Evolutionary conservation across 2,329 filamentous ascomycete genomes (phyloP).

Genomic region (Paecilomyces dactylethromorphus): DNA sequence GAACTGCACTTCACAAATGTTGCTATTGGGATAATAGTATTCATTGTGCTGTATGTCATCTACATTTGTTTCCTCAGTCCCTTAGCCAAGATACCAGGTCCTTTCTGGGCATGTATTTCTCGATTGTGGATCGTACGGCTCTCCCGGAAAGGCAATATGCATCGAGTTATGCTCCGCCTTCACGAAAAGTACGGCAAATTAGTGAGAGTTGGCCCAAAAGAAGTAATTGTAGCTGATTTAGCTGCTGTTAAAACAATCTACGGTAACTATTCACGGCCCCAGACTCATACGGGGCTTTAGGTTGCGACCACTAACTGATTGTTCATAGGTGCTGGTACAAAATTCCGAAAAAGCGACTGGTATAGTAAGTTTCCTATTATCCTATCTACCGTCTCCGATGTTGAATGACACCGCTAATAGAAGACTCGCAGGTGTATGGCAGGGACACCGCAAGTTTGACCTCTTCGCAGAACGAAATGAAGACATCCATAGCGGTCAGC

Average conservation of each 20-base stretch:
- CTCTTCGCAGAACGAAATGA: constrained; percentile 34
- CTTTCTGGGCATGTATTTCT: constrained; percentile 18
- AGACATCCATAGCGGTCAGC: constrained; percentile 26
- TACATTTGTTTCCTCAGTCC: constrained; percentile 14
- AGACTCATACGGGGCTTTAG: too few relatives aligned
- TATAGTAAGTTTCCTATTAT: constrained; percentile 17
- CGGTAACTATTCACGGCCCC: too few relatives aligned
- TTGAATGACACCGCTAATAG: background rate
- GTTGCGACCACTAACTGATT: background rate
- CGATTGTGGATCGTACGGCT: constrained; percentile 9
- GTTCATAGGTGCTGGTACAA: constrained; percentile 26
- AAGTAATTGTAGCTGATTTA: constrained; percentile 6
- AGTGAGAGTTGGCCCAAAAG: constrained; percentile 6
- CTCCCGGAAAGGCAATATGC: constrained; percentile 3
- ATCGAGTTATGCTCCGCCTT: constrained; percentile 6
- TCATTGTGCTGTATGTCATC: background rate
- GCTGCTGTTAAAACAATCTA: constrained; percentile 9
- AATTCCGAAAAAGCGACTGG: constrained; percentile 36
- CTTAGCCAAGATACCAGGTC: constrained; percentile 19
- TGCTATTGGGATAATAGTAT: too few relatives aligned
- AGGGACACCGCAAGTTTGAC: constrained; percentile 32
- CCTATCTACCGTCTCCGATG: background rate
- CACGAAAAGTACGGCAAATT: constrained; percentile 7
- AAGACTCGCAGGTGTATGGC: constrained; percentile 17
- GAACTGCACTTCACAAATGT: too few relatives aligned